Evolutionary conservation across 163 green algal genomes (phyloP), one percentile per base, ranked within the genome.

Genomic region (Smithsoniella earleae): DNA sequence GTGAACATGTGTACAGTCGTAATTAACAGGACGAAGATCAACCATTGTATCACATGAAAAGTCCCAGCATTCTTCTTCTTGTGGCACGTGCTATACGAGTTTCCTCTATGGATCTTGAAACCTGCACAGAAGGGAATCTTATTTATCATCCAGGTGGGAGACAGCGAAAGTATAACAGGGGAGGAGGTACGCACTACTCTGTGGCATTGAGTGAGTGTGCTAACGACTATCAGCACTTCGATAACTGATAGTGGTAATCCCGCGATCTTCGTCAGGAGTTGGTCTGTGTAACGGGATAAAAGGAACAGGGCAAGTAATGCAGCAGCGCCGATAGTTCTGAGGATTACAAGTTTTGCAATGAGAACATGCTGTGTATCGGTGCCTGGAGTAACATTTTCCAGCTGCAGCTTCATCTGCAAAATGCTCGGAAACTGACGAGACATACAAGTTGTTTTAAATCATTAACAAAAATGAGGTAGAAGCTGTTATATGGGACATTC

Each of bases 141-240:
- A 13, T 22, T 49, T 49, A 10, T 10, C 13, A 13, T 49, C 10
- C 40, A 49, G 40, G 40, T 49, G 10, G 40, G 13, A 49, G 13
- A 49, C 40, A 49, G 40, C 40, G 13, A 49, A 49, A 13, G 13
- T 49, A 22, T 49, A 49, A 13, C 13, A 49, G 40, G 40, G n/a
- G n/a, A n/a, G n/a, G n/a, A n/a, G 13, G 40, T 49, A 6, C 58
- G 6, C 43, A 69, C 58, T 33, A 31, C 43, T 43, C 58, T 30
- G 20, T 45, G 43, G 25, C 58, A 43, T 33, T 69, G 58, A 10
- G 58, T 69, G 5, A 69, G 8, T 5, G 58, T 69, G 2, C 58
- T 69, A 16, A 69, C 34, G n/a, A 69, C 25, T 25, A 69, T 69
- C 1, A 69, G 58, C 22, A 69, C 43, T 13, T 69, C 58, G 34